These are phyloP conservation scores for Puccinia brachypodii DNA, from an alignment of 1,284 basidiomycete genomes.

Conservation along the genomic window DNA sequence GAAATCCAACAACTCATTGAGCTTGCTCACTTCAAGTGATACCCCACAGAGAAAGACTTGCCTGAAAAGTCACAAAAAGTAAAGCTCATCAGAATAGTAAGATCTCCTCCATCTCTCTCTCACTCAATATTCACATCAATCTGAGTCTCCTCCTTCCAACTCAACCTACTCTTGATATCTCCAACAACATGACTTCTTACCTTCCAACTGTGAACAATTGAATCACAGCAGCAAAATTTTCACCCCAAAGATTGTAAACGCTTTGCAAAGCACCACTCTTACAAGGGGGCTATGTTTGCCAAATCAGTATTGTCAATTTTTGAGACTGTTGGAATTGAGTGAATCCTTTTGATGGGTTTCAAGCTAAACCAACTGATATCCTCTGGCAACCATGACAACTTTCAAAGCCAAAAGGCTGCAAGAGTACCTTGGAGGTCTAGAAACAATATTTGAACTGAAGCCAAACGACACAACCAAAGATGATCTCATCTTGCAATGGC, in stretches of 20 bases:
- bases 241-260: neutral
- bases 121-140: neutral
- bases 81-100: too few relatives aligned
- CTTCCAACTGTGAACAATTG: neutral
- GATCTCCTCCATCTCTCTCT: neutral
- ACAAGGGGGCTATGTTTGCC: neutral
- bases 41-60: too few relatives aligned
- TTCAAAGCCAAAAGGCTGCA: neutral
- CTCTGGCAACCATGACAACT: neutral
- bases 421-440: neutral
- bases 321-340: neutral
- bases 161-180: neutral
- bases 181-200: neutral
- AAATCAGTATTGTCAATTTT: neutral
- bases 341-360: neutral
- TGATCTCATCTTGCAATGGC: neutral
- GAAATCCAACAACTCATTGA: too few relatives aligned
- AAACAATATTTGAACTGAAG: neutral
- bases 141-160: neutral
- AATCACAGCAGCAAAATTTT: neutral
- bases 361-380: constrained; percentile 1
- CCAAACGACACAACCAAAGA: neutral
- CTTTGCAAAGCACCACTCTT: neutral
- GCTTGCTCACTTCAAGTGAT: too few relatives aligned
- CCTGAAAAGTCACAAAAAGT: too few relatives aligned